Evolutionary conservation across 371 early-diverging fungal genomes (phyloP).

Genomic region (Mucor racemosus): DNA sequence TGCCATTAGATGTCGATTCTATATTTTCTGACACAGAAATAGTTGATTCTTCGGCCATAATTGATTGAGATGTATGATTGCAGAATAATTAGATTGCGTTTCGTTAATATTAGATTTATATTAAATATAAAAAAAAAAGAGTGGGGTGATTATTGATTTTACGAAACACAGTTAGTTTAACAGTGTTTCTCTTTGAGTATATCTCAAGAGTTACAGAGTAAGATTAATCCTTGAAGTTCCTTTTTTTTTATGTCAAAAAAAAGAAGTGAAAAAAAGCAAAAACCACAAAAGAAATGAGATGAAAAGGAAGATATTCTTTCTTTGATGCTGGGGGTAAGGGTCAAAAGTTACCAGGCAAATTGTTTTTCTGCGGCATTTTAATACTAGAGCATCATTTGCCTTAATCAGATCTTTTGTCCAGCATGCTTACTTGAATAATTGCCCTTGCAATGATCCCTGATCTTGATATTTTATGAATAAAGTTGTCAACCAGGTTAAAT

Average conservation of each 20-base stretch:
- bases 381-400: not conserved
- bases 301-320: constrained; percentile 1
- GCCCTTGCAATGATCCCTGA: not conserved
- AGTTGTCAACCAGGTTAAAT: not conserved
- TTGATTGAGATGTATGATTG: not conserved
- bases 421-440: not conserved
- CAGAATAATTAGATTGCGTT: not conserved
- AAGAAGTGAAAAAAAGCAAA: constrained; percentile 1
- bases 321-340: constrained; percentile 14
- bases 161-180: constrained; percentile 6
- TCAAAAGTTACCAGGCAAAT: constrained; percentile 16
- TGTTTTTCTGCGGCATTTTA: constrained; percentile 9
- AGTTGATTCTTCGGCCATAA: constrained; percentile 11
- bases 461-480: not conserved
- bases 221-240: not conserved
- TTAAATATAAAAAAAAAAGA: not conserved
- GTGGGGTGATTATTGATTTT: constrained; percentile 8
- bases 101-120: not conserved
- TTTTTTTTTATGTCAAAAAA: not conserved
- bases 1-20: not conserved
- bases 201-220: constrained; percentile 14
- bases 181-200: constrained; percentile 15
- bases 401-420: not conserved
- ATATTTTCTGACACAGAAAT: not conserved
- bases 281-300: constrained; percentile 2